phyloP scores from a whole-genome alignment of 768 basidiomycete genomes.

The Suillus bovinus region DNA sequence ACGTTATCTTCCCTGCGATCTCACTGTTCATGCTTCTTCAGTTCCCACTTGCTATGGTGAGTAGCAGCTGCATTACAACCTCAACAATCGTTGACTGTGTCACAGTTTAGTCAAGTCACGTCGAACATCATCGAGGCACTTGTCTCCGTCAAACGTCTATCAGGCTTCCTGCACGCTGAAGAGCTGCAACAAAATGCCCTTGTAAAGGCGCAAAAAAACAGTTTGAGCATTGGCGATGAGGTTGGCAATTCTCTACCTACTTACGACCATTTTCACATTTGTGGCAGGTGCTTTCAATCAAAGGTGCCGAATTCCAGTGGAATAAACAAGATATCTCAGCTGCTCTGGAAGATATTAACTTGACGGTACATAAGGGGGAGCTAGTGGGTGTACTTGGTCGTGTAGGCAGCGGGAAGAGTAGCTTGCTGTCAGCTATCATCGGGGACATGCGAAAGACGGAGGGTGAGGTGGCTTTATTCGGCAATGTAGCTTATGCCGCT shows the following conservation, averaged over 20 bases:
- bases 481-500: conserved; percentile 78
- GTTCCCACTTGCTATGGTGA: conserved; percentile 83
- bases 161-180: conserved; percentile 70
- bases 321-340: conserved; percentile 50
- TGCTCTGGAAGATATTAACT: conserved; percentile 74
- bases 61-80: conserved; percentile 14
- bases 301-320: conserved; percentile 85
- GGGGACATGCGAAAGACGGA: conserved; percentile 83
- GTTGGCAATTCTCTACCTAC: conserved; percentile 31
- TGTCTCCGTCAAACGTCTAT: conserved; percentile 80
- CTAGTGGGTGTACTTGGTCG: conserved; percentile 83
- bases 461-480: conserved; percentile 69
- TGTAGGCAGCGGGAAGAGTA: conserved; percentile 91
- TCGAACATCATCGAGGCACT: conserved; percentile 84
- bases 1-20: conserved; percentile 95
- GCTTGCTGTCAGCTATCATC: conserved; percentile 75
- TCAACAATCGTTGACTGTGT: conserved; percentile 7
- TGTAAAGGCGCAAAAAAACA: conserved; percentile 43
- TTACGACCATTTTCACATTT: neutral
- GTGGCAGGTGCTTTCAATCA: conserved; percentile 61
- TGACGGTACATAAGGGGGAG: conserved; percentile 81
- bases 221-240: conserved; percentile 59
- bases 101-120: conserved; percentile 67
- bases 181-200: conserved; percentile 83
- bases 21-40: conserved; percentile 85